Conservation (phyloP, 768 basidiomycete genomes). For the Dacryopinax primogenitus region DNA sequence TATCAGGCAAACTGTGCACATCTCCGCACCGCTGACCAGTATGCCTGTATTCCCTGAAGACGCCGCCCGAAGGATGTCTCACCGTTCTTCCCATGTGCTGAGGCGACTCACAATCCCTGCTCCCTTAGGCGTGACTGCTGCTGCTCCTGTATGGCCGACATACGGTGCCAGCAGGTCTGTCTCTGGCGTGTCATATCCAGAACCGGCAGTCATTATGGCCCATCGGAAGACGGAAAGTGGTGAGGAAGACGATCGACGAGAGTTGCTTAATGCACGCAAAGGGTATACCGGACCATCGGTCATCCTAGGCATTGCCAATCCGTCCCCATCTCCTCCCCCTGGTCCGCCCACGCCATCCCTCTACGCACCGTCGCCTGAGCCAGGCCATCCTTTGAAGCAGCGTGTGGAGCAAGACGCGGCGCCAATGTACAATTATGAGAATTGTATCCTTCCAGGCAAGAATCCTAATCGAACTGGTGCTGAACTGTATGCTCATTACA, state of each 20-base stretch:
- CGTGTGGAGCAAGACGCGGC: neutral
- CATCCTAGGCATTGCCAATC: neutral
- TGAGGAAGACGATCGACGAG: neutral
- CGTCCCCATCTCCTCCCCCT: neutral
- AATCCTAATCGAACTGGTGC: neutral
- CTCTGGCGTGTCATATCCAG: neutral
- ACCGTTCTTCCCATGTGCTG: neutral
- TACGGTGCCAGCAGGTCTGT: neutral
- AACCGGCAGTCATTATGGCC: neutral
- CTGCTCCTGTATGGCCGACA: neutral
- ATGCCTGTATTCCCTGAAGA: constrained; percentile 1
- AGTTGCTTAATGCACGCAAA: neutral
- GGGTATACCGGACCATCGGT: neutral
- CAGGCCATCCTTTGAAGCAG: neutral
- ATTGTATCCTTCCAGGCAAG: neutral
- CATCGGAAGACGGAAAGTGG: neutral
- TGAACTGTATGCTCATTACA: neutral
- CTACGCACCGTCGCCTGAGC: neutral
- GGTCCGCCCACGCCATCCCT: neutral
- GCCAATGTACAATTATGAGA: neutral
- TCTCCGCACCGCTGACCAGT: neutral
- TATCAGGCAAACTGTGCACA: neutral
- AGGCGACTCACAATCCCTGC: neutral
- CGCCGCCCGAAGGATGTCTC: neutral
- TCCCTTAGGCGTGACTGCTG: neutral